Percentiles rank a stretch among this genome's conserved stretches.
Evolutionary conservation across 495 filamentous ascomycete species (phyloP).

Genomic region (Zalerion maritima): DNA sequence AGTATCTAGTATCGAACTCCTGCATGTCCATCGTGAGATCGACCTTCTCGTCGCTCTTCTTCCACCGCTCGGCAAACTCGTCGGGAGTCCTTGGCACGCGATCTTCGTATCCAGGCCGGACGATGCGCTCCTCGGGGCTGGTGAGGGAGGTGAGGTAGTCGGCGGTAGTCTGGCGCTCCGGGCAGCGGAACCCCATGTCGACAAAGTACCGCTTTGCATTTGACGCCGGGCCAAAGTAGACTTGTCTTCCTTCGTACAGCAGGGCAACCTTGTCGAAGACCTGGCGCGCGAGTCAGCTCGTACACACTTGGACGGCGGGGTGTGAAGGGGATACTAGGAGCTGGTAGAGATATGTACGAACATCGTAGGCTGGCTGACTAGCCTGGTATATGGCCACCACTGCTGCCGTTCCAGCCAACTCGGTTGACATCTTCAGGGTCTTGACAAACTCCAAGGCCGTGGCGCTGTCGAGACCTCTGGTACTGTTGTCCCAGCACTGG

Average conservation of each 20-base stretch:
- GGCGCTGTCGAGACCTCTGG: conserved; percentile 37
- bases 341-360: conserved; percentile 2
- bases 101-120: conserved; percentile 45
- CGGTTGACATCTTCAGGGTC: conserved; percentile 33
- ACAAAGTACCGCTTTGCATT: conserved; percentile 48
- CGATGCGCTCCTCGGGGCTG: conserved; percentile 45
- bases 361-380: conserved; percentile 50
- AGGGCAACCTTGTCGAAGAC: conserved; percentile 49
- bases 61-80: conserved; percentile 52
- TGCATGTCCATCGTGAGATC: conserved; percentile 36
- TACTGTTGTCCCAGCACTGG: conserved; percentile 37
- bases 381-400: conserved; percentile 64
- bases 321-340: conserved; percentile 8
- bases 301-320: conserved; percentile 11
- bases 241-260: conserved; percentile 48
- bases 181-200: conserved; percentile 42
- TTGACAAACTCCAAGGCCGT: conserved; percentile 35
- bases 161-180: conserved; percentile 42
- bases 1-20: conserved; percentile 29
- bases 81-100: conserved; percentile 54
- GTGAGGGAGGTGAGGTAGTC: conserved; percentile 67
- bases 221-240: conserved; percentile 49
- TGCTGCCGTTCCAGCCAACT: conserved; percentile 35
- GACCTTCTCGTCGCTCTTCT: conserved; percentile 31
- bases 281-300: conserved; percentile 14